Percentiles rank a stretch among this genome's conserved stretches.
Conservation (phyloP, 2,329 filamentous ascomycete genomes). For the Elsinoe arachidis region DNA sequence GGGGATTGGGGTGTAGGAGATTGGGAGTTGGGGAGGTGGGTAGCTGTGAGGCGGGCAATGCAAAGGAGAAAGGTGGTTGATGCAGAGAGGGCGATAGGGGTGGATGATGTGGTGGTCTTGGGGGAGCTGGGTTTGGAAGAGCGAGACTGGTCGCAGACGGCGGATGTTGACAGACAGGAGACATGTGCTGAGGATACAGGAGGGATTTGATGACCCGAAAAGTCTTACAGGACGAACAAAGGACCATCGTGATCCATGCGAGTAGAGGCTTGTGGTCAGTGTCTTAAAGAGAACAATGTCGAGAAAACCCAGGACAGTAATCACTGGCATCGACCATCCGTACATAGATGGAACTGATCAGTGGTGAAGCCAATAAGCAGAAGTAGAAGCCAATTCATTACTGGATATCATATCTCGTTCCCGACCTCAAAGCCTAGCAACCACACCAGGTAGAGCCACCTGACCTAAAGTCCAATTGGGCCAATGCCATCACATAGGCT, state of each 20-base stretch:
- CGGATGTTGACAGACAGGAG: no score
- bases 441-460: not conserved
- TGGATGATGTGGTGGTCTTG: not conserved
- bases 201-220: no score
- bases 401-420: slow-evolving; percentile 5
- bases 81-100: not conserved
- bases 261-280: no score
- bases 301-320: no score
- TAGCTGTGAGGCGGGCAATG: not conserved
- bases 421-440: not conserved
- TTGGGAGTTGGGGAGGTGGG: not conserved
- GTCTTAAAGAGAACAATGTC: no score
- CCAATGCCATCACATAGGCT: not conserved
- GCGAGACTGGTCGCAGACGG: no score
- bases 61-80: not conserved
- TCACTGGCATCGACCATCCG: no score
- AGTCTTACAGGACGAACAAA: no score
- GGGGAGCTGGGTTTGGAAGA: not conserved
- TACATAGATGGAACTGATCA: no score
- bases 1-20: not conserved
- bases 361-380: not conserved
- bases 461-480: not conserved
- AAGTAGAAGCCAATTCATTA: not conserved
- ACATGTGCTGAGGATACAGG: no score
- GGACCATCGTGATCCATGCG: no score